These are phyloP conservation scores for Hypericum perforatum DNA, from an alignment of 345 rosid species.

Conservation along the genomic window DNA sequence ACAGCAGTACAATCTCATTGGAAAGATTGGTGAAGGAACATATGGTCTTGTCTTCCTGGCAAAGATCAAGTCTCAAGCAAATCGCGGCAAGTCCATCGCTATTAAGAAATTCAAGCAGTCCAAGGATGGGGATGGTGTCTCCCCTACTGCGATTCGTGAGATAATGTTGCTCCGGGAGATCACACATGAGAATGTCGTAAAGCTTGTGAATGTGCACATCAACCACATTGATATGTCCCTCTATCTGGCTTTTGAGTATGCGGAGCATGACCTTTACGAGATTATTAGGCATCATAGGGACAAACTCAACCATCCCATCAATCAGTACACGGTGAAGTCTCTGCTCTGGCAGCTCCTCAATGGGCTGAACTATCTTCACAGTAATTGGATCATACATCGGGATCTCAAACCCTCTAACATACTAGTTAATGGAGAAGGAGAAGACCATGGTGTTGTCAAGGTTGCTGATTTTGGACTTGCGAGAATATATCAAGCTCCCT, in stretches of 20 bases:
- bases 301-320: constrained; percentile 53
- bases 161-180: constrained; percentile 97
- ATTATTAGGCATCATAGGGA: constrained; percentile 92
- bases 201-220: constrained; percentile 96
- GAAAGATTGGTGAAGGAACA: constrained; percentile 99
- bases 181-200: constrained; percentile 87
- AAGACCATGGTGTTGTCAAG: constrained; percentile 90
- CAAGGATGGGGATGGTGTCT: constrained; percentile 98
- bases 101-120: constrained; percentile 98
- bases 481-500: constrained; percentile 87
- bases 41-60: constrained; percentile 98
- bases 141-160: constrained; percentile 99
- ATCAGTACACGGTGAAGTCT: constrained; percentile 82
- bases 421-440: constrained; percentile 98
- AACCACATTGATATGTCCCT: constrained; percentile 91
- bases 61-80: constrained; percentile 54
- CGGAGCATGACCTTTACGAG: constrained; percentile 93
- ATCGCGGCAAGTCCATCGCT: constrained; percentile 84
- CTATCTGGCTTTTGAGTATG: constrained; percentile 88
- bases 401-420: constrained; percentile 97
- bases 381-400: constrained; percentile 98
- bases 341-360: constrained; percentile 97
- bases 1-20: constrained; percentile 90
- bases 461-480: constrained; percentile 99
- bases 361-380: constrained; percentile 91